phyloP scores from a whole-genome alignment of 306 rosid genomes.

The Dryas alaskensis region DNA sequence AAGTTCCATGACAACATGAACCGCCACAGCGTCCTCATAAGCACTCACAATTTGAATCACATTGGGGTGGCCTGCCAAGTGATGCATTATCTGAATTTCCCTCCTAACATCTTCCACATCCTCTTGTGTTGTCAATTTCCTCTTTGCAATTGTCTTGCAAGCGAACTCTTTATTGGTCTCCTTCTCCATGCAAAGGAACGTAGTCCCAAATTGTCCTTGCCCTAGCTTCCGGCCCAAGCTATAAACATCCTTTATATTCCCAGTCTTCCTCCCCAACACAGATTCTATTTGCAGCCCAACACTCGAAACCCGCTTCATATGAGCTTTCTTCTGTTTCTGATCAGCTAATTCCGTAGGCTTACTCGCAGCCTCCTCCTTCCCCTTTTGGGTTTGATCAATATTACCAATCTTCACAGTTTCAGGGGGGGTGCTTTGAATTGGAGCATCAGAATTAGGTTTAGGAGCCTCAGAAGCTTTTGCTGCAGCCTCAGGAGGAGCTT shows the following conservation, averaged over 20 bases:
- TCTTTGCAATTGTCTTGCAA: conserved; percentile 83
- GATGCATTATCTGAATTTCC: conserved; percentile 98
- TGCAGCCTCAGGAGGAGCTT: conserved; percentile 1
- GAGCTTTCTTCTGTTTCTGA: conserved; percentile 46
- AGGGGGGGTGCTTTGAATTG: conserved; percentile 67
- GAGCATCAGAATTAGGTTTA: conserved; percentile 3
- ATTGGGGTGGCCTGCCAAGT: conserved; percentile 83
- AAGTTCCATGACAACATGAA: conserved; percentile 82
- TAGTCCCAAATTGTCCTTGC: conserved; percentile 92
- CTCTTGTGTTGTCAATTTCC: conserved; percentile 74
- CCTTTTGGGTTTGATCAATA: conserved; percentile 24
- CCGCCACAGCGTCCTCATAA: conserved; percentile 84
- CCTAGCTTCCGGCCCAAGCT: conserved; percentile 87
- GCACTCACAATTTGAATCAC: conserved; percentile 77
- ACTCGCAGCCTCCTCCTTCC: conserved; percentile 11
- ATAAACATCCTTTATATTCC: conserved; percentile 59
- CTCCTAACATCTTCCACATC: conserved; percentile 91
- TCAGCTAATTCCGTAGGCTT: conserved; percentile 32
- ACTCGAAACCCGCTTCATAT: conserved; percentile 59
- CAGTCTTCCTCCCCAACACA: conserved; percentile 71
- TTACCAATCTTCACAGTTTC: conserved; percentile 46
- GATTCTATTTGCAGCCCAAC: conserved; percentile 71
- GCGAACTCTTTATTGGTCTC: conserved; percentile 56
- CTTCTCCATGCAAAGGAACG: conserved; percentile 66
- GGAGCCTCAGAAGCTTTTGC: conserved; percentile 14